Conservation (phyloP, 257 asterid species). For the Przewalskia tangutica region DNA sequence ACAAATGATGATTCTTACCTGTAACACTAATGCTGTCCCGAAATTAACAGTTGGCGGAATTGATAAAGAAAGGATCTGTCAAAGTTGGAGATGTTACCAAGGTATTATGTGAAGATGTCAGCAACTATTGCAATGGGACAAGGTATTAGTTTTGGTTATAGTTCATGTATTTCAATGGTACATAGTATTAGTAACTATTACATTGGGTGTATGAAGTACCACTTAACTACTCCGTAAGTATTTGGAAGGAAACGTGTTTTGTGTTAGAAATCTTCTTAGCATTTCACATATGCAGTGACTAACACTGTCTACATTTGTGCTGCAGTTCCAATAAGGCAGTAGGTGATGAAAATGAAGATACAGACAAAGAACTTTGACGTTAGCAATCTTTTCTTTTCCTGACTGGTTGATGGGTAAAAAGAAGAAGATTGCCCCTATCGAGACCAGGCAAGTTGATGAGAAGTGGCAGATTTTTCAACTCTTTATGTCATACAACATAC, state of each 20-base stretch:
- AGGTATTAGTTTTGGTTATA: constrained; percentile 31
- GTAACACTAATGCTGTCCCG: background rate
- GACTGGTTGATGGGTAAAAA: background rate
- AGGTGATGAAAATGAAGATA: constrained; percentile 14
- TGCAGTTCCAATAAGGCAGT: constrained; percentile 18
- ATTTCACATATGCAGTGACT: too few species aligned
- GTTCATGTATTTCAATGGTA: background rate
- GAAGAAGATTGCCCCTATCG: background rate
- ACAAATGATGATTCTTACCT: too few species aligned
- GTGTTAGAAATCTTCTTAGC: background rate
- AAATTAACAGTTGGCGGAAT: constrained; percentile 52
- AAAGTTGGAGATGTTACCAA: constrained; percentile 65
- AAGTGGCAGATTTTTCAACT: too few species aligned
- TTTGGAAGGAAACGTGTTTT: background rate
- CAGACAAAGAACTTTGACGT: constrained; percentile 36
- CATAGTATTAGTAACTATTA: background rate
- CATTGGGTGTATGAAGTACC: background rate
- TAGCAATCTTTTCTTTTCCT: background rate
- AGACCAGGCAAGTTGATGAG: too few species aligned
- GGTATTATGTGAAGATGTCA: constrained; percentile 68
- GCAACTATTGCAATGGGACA: constrained; percentile 45
- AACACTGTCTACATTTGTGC: constrained; percentile 1
- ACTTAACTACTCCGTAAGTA: background rate
- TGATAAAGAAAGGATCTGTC: constrained; percentile 65
- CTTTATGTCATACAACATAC: too few species aligned